Percentiles rank a stretch among this genome's conserved stretches.
Conservation (phyloP, 108 stramenopile species). For the Cyclotella kingstonii region DNA sequence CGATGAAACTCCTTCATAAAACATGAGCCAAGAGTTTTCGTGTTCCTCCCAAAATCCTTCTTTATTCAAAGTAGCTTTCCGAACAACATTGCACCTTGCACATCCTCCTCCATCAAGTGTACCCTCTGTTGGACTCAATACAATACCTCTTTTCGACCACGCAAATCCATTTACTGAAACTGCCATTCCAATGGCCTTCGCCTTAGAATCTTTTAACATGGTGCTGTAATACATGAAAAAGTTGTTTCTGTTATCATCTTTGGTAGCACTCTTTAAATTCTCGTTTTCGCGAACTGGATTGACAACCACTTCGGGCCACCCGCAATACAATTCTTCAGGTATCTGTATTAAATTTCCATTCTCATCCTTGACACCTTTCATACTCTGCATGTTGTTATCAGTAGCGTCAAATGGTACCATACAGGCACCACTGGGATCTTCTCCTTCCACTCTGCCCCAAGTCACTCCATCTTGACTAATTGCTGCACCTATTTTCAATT, state of each 20-base stretch:
- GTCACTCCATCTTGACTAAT: slow-evolving; percentile 89
- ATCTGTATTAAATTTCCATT: slow-evolving; percentile 38
- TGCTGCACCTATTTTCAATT: slow-evolving; percentile 85
- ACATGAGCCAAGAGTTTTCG: slow-evolving; percentile 62
- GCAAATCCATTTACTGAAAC: slow-evolving; percentile 81
- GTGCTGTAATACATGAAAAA: slow-evolving; percentile 95
- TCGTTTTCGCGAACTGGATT: slow-evolving; percentile 41
- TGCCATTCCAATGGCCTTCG: slow-evolving; percentile 76
- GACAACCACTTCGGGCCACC: slow-evolving; percentile 88
- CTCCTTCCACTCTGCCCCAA: slow-evolving; percentile 85
- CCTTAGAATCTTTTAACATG: slow-evolving; percentile 76
- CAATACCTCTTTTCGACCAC: slow-evolving; percentile 75
- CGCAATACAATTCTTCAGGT: slow-evolving; percentile 86
- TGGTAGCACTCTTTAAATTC: slow-evolving; percentile 16
- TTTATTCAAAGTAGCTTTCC: slow-evolving; percentile 53
- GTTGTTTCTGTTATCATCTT: slow-evolving; percentile 38
- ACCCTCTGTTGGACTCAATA: slow-evolving; percentile 55
- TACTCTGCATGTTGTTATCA: slow-evolving; percentile 47
- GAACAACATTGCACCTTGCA: slow-evolving; percentile 74
- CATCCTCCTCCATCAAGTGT: slow-evolving; percentile 76
- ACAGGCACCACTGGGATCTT: slow-evolving; percentile 78
- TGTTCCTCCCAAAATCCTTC: slow-evolving; percentile 52
- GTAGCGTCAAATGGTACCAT: slow-evolving; percentile 60
- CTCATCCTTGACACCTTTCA: slow-evolving; percentile 46
- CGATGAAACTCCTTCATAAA: slow-evolving; percentile 75